Percentiles rank a stretch among this genome's conserved stretches.
These are phyloP conservation scores for Malus hybrid DNA, from an alignment of 331 rosid genomes.

Conservation along the genomic window DNA sequence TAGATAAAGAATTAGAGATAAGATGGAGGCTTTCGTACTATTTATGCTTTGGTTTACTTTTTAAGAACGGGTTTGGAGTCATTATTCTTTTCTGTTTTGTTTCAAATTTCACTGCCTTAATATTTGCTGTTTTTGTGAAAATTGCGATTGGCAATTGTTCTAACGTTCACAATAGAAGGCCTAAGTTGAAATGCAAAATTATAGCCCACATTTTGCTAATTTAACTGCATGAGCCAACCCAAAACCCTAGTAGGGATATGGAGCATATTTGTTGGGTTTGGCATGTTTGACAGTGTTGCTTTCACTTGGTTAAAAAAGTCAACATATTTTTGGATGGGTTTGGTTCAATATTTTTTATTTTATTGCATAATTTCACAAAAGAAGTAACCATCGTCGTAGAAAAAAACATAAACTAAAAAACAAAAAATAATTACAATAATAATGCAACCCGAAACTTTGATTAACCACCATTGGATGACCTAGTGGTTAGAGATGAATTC, in stretches of 20 bases:
- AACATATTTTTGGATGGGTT: neutral
- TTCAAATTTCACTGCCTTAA: neutral
- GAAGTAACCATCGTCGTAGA: neutral
- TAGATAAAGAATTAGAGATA: neutral
- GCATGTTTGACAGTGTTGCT: neutral
- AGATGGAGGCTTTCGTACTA: neutral
- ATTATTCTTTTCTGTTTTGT: conserved; percentile 2
- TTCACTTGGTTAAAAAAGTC: neutral
- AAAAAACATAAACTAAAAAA: neutral
- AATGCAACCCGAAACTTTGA: neutral
- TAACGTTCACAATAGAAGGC: neutral
- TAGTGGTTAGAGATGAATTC: no score
- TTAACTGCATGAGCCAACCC: neutral
- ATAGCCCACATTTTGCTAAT: neutral
- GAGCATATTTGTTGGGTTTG: neutral
- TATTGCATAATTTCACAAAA: neutral
- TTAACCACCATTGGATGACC: no score
- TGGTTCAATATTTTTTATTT: neutral
- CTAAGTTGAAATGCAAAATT: conserved; percentile 2
- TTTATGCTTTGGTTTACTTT: neutral
- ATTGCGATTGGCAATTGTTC: neutral
- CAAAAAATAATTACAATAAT: neutral
- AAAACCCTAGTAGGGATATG: neutral
- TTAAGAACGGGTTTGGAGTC: neutral
- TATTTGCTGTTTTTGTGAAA: neutral